Evolutionary conservation across 148 eudicot species (phyloP).

Genomic region (Chenopodium album): DNA sequence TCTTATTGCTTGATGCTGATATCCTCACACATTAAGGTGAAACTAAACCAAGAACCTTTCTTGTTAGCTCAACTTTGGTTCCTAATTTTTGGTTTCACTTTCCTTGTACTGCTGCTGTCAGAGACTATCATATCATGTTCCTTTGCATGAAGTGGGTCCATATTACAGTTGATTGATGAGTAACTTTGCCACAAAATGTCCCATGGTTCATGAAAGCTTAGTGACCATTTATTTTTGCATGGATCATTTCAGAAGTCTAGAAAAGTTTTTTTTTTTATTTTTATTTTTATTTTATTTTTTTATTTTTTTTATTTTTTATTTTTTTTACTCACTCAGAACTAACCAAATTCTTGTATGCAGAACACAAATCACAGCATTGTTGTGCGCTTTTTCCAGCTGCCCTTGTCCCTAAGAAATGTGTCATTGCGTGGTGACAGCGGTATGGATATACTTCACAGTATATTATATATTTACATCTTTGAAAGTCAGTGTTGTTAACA

Average conservation of each 20-base stretch:
- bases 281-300: too few relatives aligned
- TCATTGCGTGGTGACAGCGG: constrained; percentile 59
- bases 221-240: neutral
- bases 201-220: neutral
- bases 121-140: neutral
- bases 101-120: neutral
- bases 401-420: constrained; percentile 66
- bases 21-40: constrained; percentile 68
- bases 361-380: constrained; percentile 43
- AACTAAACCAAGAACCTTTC: neutral
- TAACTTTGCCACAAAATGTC: neutral
- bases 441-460: constrained; percentile 27
- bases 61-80: neutral
- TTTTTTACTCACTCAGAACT: neutral
- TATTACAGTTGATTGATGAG: neutral
- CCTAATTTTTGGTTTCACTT: neutral
- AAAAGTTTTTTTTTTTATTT: too few relatives aligned
- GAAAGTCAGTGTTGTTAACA: neutral
- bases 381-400: constrained; percentile 79
- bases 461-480: neutral
- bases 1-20: constrained; percentile 81
- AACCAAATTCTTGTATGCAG: constrained; percentile 43
- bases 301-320: too few relatives aligned
- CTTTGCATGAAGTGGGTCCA: neutral
- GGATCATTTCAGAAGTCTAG: too few relatives aligned